These are phyloP conservation scores for Barnettozyma californica DNA, from an alignment of 805 yeast species.

Conservation along the genomic window DNA sequence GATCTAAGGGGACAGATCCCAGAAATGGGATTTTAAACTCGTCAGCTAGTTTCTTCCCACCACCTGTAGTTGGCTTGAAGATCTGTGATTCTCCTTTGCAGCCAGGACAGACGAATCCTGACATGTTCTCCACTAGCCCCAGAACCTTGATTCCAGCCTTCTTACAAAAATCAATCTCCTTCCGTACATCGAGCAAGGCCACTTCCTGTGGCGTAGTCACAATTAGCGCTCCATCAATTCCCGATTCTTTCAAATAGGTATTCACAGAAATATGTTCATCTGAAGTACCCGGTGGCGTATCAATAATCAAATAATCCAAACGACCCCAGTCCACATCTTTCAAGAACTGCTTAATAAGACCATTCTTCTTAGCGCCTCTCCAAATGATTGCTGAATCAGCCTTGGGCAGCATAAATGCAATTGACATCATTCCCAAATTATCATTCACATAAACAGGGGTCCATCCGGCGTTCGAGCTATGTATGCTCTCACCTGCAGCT, in stretches of 20 bases:
- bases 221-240: slow-evolving; percentile 91
- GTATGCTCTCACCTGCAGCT: slow-evolving; percentile 78
- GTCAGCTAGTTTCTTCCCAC: slow-evolving; percentile 78
- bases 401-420: slow-evolving; percentile 91
- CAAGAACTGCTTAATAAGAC: slow-evolving; percentile 85
- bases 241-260: slow-evolving; percentile 79
- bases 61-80: slow-evolving; percentile 95
- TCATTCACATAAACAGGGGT: slow-evolving; percentile 95
- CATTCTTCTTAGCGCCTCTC: slow-evolving; percentile 96
- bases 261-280: slow-evolving; percentile 94
- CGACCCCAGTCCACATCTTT: slow-evolving; percentile 95
- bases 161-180: slow-evolving; percentile 90
- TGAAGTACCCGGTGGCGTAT: slow-evolving; percentile 98
- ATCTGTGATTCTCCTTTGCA: slow-evolving; percentile 88
- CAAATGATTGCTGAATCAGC: slow-evolving; percentile 92
- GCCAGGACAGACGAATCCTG: slow-evolving; percentile 95
- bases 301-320: slow-evolving; percentile 81
- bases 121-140: slow-evolving; percentile 96
- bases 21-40: slow-evolving; percentile 75
- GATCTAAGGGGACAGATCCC: slow-evolving; percentile 94
- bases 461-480: slow-evolving; percentile 91
- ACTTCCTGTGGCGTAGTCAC: slow-evolving; percentile 99
- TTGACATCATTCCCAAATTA: slow-evolving; percentile 91
- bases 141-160: slow-evolving; percentile 83
- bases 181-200: slow-evolving; percentile 88